phyloP scores from a whole-genome alignment of 2,329 filamentous ascomycete genomes.

The Graphilbum ipis-grandicollis region DNA sequence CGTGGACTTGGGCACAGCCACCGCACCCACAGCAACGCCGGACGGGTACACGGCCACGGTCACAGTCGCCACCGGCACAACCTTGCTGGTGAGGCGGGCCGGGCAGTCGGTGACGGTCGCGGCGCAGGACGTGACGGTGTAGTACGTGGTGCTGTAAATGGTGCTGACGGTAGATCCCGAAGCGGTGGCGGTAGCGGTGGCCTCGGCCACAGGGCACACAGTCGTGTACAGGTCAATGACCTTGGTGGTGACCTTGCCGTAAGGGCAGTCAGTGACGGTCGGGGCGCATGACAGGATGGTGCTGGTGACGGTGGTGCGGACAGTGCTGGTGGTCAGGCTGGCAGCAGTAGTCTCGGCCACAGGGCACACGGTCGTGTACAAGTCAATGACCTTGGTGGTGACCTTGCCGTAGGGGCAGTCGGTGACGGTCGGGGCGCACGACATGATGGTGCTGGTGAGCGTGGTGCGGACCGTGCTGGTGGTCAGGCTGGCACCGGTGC shows the following conservation, averaged over 20 bases:
- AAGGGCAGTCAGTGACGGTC: slow-evolving; percentile 11
- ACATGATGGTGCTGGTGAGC: slow-evolving; percentile 13
- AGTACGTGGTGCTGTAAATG: slow-evolving; percentile 23
- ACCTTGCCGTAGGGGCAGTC: slow-evolving; percentile 10
- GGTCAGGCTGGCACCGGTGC: slow-evolving; percentile 1
- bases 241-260: slow-evolving; percentile 8
- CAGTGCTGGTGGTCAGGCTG: slow-evolving; percentile 21
- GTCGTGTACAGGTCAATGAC: slow-evolving; percentile 10
- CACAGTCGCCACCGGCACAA: slow-evolving; percentile 2
- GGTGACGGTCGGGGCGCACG: slow-evolving; percentile 10
- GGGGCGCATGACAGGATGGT: slow-evolving; percentile 9
- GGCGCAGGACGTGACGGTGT: slow-evolving; percentile 13
- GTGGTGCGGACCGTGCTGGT: slow-evolving; percentile 23
- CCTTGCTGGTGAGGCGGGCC: slow-evolving; percentile 6
- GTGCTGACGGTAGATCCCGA: slow-evolving; percentile 15
- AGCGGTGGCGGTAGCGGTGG: slow-evolving; percentile 4
- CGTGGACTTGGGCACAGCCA: neutral
- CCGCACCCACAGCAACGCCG: neutral
- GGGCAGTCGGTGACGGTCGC: slow-evolving; percentile 10
- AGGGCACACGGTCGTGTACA: slow-evolving; percentile 11
- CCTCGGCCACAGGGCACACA: slow-evolving; percentile 6
- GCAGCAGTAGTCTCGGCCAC: slow-evolving; percentile 2
- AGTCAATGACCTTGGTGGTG: slow-evolving; percentile 8
- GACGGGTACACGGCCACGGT: slow-evolving; percentile 2
- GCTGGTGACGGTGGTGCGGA: slow-evolving; percentile 20